A percentile compares a stretch with the other conserved stretches of the same genome.
Conservation (phyloP, 139 green algal genomes). For the Tetradesmus obliquus region DNA sequence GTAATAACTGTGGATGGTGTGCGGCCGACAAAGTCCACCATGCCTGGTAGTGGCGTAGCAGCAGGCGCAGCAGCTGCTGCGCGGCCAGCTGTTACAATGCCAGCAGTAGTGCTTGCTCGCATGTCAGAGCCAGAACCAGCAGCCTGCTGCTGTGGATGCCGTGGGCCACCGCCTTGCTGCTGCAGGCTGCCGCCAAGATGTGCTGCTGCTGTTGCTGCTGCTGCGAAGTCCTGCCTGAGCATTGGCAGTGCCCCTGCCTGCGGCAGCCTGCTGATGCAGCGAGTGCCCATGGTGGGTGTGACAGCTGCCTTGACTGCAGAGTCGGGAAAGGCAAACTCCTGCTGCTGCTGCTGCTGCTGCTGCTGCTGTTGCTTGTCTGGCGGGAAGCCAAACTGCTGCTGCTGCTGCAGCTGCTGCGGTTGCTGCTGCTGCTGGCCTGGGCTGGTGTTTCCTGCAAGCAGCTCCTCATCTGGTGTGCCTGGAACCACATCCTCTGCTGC, state of each 20-base stretch:
- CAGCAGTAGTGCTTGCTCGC: background rate
- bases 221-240: slow-evolving; percentile 7
- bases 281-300: background rate
- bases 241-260: background rate
- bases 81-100: background rate
- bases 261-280: background rate
- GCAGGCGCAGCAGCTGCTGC: background rate
- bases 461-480: slow-evolving; percentile 33
- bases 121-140: background rate
- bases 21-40: background rate
- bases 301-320: slow-evolving; percentile 90
- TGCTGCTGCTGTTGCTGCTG: slow-evolving; percentile 71
- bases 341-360: background rate
- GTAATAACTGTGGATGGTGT: slow-evolving; percentile 4
- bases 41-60: background rate
- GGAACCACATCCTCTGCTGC: slow-evolving; percentile 15
- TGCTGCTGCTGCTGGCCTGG: background rate
- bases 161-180: background rate
- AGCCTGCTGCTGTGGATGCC: background rate
- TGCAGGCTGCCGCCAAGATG: background rate
- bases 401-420: background rate
- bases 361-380: background rate
- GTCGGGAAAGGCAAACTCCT: slow-evolving; percentile 79
- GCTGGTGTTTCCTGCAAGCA: background rate
- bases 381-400: background rate